Percentiles rank a stretch among this genome's conserved stretches.
Conservation (phyloP, 2,329 filamentous ascomycete genomes). For the Xylogone sp. region DNA sequence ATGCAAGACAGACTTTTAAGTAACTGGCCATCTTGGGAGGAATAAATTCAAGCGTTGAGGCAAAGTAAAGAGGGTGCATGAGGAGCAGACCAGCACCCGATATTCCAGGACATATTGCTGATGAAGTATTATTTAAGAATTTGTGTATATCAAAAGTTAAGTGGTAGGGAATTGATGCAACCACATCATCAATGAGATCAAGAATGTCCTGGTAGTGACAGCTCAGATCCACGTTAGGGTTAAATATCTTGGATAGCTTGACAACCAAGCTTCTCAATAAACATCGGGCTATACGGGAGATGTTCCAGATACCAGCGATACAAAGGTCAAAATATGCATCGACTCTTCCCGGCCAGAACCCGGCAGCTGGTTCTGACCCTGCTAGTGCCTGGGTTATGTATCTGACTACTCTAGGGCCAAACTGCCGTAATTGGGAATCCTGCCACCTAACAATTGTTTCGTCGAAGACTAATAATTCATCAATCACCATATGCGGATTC, state of each 20-base stretch:
- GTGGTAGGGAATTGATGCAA: conserved; percentile 20
- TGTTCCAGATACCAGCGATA: conserved; percentile 53
- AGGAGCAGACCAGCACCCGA: conserved; percentile 22
- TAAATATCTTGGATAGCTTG: conserved; percentile 3
- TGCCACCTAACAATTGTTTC: conserved; percentile 11
- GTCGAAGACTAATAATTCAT: conserved; percentile 4
- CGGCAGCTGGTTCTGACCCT: conserved; percentile 26
- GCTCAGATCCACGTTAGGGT: neutral
- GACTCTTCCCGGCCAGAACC: conserved; percentile 53
- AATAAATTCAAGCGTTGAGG: conserved; percentile 12
- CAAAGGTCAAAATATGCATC: conserved; percentile 55
- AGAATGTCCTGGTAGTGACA: neutral
- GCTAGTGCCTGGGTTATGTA: neutral
- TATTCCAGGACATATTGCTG: conserved; percentile 11
- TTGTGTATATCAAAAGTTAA: conserved; percentile 14
- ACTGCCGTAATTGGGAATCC: conserved; percentile 5
- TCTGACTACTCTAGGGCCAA: conserved; percentile 10
- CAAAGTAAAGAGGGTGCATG: conserved; percentile 21
- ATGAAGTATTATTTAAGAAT: conserved; percentile 11
- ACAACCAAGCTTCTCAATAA: conserved; percentile 49
- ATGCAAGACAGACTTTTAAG: conserved; percentile 16
- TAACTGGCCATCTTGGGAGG: conserved; percentile 9
- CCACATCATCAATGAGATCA: conserved; percentile 12
- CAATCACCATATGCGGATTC: conserved; percentile 2
- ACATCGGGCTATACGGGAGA: conserved; percentile 47